Conservation (phyloP, 2,329 filamentous ascomycete genomes). For the Pseudocercospora crystallina region DNA sequence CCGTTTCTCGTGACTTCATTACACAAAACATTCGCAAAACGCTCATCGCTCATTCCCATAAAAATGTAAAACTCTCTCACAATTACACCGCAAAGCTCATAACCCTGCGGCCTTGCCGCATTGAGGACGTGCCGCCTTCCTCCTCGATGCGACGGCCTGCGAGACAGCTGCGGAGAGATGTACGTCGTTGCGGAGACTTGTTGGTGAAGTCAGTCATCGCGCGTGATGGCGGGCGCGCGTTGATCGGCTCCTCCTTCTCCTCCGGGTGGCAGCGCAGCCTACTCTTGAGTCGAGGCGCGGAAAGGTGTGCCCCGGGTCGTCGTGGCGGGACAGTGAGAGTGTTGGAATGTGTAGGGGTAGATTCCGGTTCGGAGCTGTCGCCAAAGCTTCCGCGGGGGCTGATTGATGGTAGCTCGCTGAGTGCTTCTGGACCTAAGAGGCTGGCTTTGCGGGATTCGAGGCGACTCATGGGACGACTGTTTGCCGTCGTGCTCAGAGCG, state of each 20-base stretch:
- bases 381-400: conserved; percentile 35
- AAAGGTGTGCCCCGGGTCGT: no score
- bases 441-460: conserved; percentile 47
- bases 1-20: no score
- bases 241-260: conserved; percentile 37
- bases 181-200: no score
- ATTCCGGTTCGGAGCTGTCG: conserved; percentile 30
- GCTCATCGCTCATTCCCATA: no score
- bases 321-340: conserved; percentile 26
- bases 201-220: conserved; percentile 44
- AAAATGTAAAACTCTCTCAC: no score
- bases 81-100: no score
- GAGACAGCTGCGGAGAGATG: no score
- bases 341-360: conserved; percentile 27
- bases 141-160: no score
- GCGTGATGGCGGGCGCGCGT: conserved; percentile 47
- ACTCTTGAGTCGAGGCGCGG: conserved; percentile 30
- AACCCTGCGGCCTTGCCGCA: no score
- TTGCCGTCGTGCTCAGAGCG: conserved; percentile 6
- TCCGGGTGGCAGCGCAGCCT: conserved; percentile 25
- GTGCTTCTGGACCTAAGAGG: conserved; percentile 29
- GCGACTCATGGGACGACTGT: conserved; percentile 39
- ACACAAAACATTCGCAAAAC: no score
- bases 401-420: conserved; percentile 17
- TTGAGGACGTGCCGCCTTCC: no score